Percentiles rank a stretch among this genome's conserved stretches.
Conservation (phyloP, 108 stramenopile species). For the Phaeodactylum tricornutum region DNA sequence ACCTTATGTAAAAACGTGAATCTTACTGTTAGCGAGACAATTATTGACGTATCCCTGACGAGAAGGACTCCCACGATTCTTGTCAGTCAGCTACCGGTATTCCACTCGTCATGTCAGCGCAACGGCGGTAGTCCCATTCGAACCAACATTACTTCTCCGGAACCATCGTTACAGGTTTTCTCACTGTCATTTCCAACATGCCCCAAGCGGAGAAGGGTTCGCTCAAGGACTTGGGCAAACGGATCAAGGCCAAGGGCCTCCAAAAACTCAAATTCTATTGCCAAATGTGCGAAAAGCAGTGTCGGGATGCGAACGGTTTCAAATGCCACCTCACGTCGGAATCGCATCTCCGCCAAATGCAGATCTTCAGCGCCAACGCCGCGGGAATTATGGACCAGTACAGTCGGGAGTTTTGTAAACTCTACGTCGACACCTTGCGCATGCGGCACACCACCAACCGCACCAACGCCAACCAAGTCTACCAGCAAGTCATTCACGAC, state of each 20-base stretch:
- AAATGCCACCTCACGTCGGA: constrained; percentile 97
- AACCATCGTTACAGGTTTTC: neutral
- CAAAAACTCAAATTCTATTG: constrained; percentile 96
- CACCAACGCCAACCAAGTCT: constrained; percentile 93
- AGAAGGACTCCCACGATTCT: no score
- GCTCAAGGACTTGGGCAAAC: constrained; percentile 84
- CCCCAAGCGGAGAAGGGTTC: constrained; percentile 75
- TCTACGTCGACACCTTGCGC: constrained; percentile 78
- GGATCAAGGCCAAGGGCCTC: constrained; percentile 92
- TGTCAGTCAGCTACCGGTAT: no score
- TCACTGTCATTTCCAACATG: no score
- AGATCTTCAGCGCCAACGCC: constrained; percentile 46
- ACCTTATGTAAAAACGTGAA: no score
- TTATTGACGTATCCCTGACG: no score
- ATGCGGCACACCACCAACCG: constrained; percentile 87
- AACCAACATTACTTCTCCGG: no score
- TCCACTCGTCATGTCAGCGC: no score
- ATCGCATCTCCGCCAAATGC: constrained; percentile 95
- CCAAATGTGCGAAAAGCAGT: constrained; percentile 98
- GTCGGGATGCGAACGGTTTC: constrained; percentile 95
- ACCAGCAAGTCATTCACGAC: constrained; percentile 97
- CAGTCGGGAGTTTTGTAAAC: constrained; percentile 74
- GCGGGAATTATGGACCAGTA: constrained; percentile 68
- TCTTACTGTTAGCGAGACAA: no score
- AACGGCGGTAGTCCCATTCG: no score